Evolutionary conservation across 2,329 filamentous ascomycete species (phyloP).

Genomic region (Fusarium piperis): DNA sequence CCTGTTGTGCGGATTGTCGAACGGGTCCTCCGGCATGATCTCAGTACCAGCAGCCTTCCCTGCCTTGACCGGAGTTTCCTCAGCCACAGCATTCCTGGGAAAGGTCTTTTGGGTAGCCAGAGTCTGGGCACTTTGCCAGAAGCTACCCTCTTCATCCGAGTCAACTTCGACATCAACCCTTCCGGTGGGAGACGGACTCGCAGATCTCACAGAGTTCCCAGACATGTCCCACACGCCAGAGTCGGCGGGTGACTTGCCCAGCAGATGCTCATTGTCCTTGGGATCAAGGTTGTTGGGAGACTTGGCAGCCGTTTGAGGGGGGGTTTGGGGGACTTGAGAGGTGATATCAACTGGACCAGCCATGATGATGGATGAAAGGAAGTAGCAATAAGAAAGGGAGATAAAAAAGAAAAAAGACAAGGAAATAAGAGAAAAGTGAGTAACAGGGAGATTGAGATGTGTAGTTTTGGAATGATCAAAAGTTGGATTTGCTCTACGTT

Average conservation of each 20-base stretch:
- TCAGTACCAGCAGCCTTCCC: not conserved
- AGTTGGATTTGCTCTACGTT: not conserved
- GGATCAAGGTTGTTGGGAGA: not conserved
- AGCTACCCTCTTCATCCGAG: not conserved
- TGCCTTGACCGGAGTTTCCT: not conserved
- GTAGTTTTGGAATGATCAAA: not conserved
- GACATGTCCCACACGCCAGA: conserved; percentile 18
- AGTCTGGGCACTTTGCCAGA: not conserved
- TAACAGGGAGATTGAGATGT: not conserved
- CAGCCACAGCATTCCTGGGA: no score
- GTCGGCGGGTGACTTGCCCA: conserved; percentile 15
- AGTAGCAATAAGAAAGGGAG: not conserved
- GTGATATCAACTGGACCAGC: conserved; percentile 21
- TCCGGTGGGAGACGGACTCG: not conserved
- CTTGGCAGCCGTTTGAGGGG: conserved; percentile 3
- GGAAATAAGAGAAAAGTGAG: not conserved
- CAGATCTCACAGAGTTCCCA: not conserved
- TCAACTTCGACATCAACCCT: not conserved
- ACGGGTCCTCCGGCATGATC: conserved; percentile 43
- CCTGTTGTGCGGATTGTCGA: conserved; percentile 48
- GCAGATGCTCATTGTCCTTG: not conserved
- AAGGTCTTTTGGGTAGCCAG: not conserved
- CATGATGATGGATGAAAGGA: conserved; percentile 12
- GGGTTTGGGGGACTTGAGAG: not conserved
- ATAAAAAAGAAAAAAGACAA: not conserved